Conservation (phyloP, 345 rosid species). For the Reutealis trisperma region DNA sequence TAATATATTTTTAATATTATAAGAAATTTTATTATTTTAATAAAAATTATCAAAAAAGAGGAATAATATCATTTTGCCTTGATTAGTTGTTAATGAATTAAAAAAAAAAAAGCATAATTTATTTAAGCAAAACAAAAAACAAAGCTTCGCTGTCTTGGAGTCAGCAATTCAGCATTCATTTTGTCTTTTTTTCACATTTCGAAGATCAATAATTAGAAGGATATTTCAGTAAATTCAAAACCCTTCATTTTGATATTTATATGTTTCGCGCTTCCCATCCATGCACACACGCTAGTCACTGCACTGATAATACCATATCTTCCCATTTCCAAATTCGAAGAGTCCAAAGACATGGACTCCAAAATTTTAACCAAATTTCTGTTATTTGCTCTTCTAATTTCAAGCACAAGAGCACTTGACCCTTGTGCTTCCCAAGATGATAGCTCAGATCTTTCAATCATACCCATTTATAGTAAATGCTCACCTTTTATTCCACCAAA, state of each 20-base stretch:
- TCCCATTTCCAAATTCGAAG: neutral
- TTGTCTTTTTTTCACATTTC: slow-evolving; percentile 18
- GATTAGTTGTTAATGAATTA: no score
- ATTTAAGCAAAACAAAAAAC: no score
- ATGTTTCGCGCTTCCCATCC: slow-evolving; percentile 22
- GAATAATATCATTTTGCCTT: no score
- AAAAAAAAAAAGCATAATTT: no score
- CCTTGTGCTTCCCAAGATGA: slow-evolving; percentile 47
- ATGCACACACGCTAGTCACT: neutral
- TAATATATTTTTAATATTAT: no score
- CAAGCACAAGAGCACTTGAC: slow-evolving; percentile 40
- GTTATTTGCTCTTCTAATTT: slow-evolving; percentile 43
- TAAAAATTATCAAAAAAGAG: no score
- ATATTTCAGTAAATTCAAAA: slow-evolving; percentile 26
- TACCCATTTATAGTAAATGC: slow-evolving; percentile 73
- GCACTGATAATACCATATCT: no score
- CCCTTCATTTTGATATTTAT: neutral
- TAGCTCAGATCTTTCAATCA: slow-evolving; percentile 54
- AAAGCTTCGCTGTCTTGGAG: no score
- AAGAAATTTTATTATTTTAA: no score
- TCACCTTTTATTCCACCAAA: slow-evolving; percentile 65
- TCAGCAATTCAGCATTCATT: neutral
- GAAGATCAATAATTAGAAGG: slow-evolving; percentile 31
- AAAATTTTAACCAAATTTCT: slow-evolving; percentile 26
- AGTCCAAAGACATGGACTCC: slow-evolving; percentile 46